Conservation (phyloP, 1,284 basidiomycete species). For the Cutaneotrichosporon sp. region DNA sequence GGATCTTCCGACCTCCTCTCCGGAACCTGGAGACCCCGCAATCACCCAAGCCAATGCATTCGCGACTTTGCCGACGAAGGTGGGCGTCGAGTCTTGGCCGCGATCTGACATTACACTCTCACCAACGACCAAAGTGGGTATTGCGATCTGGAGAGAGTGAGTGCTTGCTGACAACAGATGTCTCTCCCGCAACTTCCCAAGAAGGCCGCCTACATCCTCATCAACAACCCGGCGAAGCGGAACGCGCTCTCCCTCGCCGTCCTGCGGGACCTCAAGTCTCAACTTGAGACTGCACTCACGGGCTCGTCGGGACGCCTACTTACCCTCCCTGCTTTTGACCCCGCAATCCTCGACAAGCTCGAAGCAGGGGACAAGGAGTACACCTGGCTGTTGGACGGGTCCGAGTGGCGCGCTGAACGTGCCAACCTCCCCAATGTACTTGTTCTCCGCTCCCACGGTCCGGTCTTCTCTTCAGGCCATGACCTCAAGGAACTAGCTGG, state of each 20-base stretch:
- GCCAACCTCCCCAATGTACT: slow-evolving; percentile 11
- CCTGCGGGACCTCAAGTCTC: slow-evolving; percentile 14
- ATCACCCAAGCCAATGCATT: too few relatives aligned
- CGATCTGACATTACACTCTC: too few relatives aligned
- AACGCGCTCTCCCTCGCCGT: slow-evolving; percentile 18
- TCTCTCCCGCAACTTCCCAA: slow-evolving; percentile 12
- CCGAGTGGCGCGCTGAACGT: slow-evolving; percentile 10
- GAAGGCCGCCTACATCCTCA: slow-evolving; percentile 16
- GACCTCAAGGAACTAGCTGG: slow-evolving; percentile 19
- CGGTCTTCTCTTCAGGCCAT: slow-evolving; percentile 18
- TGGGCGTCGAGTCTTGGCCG: too few relatives aligned
- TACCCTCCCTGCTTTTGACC: slow-evolving; percentile 9
- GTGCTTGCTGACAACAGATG: background rate
- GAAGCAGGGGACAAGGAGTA: slow-evolving; percentile 9
- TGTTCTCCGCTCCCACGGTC: slow-evolving; percentile 17
- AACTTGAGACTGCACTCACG: slow-evolving; percentile 10
- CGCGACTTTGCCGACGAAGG: too few relatives aligned
- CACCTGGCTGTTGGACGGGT: slow-evolving; percentile 13
- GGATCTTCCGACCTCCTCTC: too few relatives aligned
- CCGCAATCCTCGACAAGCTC: slow-evolving; percentile 11
- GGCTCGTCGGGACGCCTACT: slow-evolving; percentile 4
- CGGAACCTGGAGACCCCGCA: too few relatives aligned
- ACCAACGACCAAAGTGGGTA: too few relatives aligned
- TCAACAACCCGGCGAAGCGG: slow-evolving; percentile 22
- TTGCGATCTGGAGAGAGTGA: too few relatives aligned